Percentiles rank a stretch among this genome's conserved stretches.
Evolutionary conservation across 805 yeast species (phyloP).

Genomic region (Wickerhamomyces xylosicus): DNA sequence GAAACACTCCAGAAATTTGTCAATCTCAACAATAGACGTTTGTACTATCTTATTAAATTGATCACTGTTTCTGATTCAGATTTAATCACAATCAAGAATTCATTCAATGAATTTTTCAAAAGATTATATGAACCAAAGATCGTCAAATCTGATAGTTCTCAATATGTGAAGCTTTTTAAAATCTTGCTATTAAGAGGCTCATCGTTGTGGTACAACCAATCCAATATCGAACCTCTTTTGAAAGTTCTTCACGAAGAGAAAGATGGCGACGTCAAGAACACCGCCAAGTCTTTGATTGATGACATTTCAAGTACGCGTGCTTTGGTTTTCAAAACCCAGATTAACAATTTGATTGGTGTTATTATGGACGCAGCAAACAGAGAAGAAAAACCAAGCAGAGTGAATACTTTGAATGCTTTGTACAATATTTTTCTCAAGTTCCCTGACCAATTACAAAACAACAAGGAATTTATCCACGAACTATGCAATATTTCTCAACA

Average conservation of each 20-base stretch:
- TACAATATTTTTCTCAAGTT: conserved; percentile 46
- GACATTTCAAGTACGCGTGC: conserved; percentile 54
- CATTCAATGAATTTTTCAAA: conserved; percentile 51
- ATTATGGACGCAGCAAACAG: conserved; percentile 23
- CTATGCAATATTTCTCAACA: conserved; percentile 34
- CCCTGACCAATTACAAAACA: conserved; percentile 36
- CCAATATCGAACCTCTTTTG: conserved; percentile 49
- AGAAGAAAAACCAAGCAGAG: conserved; percentile 11
- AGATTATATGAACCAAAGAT: conserved; percentile 45
- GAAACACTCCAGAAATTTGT: conserved; percentile 42
- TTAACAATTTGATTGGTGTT: conserved; percentile 33
- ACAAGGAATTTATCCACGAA: conserved; percentile 28
- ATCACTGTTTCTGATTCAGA: conserved; percentile 50
- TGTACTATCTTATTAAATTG: conserved; percentile 41
- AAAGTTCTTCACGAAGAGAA: conserved; percentile 24
- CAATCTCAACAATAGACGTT: conserved; percentile 46
- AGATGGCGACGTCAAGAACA: conserved; percentile 13
- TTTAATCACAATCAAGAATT: conserved; percentile 45
- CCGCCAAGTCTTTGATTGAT: conserved; percentile 46
- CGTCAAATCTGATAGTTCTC: conserved; percentile 18
- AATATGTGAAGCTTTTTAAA: conserved; percentile 37
- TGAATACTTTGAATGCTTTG: conserved; percentile 42
- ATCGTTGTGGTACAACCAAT: conserved; percentile 50
- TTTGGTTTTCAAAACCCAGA: conserved; percentile 49
- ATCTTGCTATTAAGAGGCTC: conserved; percentile 54